Evolutionary conservation across 805 yeast species (phyloP).

Genomic region (Soucietia sequanensis): DNA sequence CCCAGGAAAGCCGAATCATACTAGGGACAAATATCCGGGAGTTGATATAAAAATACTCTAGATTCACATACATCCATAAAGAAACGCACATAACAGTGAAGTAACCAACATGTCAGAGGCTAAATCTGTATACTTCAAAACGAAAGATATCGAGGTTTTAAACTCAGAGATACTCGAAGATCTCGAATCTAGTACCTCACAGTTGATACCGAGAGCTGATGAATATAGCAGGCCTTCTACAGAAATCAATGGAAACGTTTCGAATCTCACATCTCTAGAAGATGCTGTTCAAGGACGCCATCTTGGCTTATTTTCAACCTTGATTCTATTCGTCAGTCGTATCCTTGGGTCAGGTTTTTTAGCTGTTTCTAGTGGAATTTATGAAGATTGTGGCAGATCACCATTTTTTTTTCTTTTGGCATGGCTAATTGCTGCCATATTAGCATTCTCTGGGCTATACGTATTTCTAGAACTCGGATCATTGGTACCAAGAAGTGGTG

Average conservation of each 20-base stretch:
- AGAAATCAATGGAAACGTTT: slow-evolving; percentile 11
- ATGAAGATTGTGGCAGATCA: slow-evolving; percentile 67
- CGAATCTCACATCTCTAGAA: slow-evolving; percentile 36
- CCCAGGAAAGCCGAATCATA: too few species aligned
- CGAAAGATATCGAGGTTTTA: too few species aligned
- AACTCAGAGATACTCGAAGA: too few species aligned
- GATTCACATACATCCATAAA: neutral
- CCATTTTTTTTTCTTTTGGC: slow-evolving; percentile 56
- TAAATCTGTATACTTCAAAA: too few species aligned
- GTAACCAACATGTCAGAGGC: too few species aligned
- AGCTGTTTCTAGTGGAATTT: slow-evolving; percentile 67
- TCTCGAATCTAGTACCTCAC: neutral
- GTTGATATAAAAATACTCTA: too few species aligned
- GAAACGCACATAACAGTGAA: neutral
- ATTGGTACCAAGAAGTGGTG: slow-evolving; percentile 72
- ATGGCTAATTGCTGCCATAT: slow-evolving; percentile 61
- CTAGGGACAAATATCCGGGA: too few species aligned
- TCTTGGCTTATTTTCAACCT: slow-evolving; percentile 65
- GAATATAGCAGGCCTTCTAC: slow-evolving; percentile 4
- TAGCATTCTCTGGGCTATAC: slow-evolving; percentile 66
- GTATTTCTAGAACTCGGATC: slow-evolving; percentile 71
- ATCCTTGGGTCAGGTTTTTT: slow-evolving; percentile 79
- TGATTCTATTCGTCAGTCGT: slow-evolving; percentile 61
- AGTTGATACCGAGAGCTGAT: neutral
- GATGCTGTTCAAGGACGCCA: slow-evolving; percentile 75